Conservation (phyloP, 1,284 basidiomycete species). For the Phaffia rhodozyma region DNA sequence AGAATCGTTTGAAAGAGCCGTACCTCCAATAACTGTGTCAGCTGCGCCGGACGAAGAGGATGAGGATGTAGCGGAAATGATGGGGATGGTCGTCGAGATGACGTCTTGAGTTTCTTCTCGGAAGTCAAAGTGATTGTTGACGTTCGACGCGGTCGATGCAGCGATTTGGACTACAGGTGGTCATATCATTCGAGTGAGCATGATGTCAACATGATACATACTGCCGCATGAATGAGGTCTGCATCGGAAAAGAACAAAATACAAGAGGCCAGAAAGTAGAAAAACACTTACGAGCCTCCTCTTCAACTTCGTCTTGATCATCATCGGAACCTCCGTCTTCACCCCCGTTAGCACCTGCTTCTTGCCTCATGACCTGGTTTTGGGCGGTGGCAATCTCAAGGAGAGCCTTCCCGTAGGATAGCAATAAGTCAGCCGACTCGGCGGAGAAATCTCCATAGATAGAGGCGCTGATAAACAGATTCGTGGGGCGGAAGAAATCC, state of each 20-base stretch:
- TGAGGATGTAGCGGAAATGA: conserved; percentile 26
- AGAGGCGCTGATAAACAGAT: conserved; percentile 44
- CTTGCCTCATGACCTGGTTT: conserved; percentile 33
- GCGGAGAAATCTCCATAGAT: conserved; percentile 60
- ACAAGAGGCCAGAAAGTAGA: neutral
- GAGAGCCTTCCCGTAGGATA: conserved; percentile 72
- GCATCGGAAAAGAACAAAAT: neutral
- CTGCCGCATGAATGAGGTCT: conserved; percentile 3
- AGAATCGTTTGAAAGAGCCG: neutral
- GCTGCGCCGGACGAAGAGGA: conserved; percentile 39
- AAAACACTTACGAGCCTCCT: conserved; percentile 13
- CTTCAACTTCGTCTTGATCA: conserved; percentile 23
- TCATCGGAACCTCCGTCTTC: conserved; percentile 23
- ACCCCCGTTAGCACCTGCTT: conserved; percentile 18
- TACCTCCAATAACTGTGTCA: conserved; percentile 48
- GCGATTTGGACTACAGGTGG: neutral
- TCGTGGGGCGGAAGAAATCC: neutral
- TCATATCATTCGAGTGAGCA: neutral
- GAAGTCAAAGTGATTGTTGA: conserved; percentile 9
- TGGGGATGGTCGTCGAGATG: conserved; percentile 6
- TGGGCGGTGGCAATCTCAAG: conserved; percentile 72
- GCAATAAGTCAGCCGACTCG: conserved; percentile 68
- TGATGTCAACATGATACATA: neutral
- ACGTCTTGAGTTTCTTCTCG: neutral
- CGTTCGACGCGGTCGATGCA: neutral